Conservation (phyloP, 768 basidiomycete genomes). For the Lepiota venenata region DNA sequence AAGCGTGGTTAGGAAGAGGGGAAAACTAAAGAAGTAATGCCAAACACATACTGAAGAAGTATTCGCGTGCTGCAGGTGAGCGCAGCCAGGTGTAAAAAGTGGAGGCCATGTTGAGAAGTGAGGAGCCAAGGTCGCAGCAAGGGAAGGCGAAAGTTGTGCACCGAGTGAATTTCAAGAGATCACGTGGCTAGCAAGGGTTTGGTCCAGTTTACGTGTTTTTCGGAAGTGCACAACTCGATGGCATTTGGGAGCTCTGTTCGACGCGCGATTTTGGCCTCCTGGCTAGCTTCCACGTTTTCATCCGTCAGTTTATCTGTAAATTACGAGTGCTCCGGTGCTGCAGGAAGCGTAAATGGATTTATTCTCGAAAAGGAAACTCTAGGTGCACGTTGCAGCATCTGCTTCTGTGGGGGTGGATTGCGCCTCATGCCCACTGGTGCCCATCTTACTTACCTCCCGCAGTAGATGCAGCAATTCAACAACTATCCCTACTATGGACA, state of each 20-base stretch:
- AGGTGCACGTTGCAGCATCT: constrained; percentile 19
- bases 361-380: constrained; percentile 33
- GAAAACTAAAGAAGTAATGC: background rate
- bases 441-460: constrained; percentile 15
- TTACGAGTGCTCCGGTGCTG: too few species aligned
- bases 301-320: background rate
- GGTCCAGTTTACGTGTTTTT: too few species aligned
- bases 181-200: constrained; percentile 12
- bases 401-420: constrained; percentile 15
- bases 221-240: too few species aligned
- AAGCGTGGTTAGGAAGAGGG: constrained; percentile 8
- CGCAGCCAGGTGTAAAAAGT: constrained; percentile 87
- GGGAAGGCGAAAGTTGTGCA: background rate
- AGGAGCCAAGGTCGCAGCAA: constrained; percentile 1
- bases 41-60: constrained; percentile 83
- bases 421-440: constrained; percentile 13
- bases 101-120: constrained; percentile 60
- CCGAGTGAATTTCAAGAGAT: constrained; percentile 11
- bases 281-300: too few species aligned
- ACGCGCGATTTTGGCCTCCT: background rate
- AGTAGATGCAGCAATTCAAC: constrained; percentile 33
- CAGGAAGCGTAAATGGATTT: background rate
- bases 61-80: constrained; percentile 88
- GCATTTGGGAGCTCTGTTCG: background rate
- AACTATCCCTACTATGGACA: constrained; percentile 45